These are phyloP conservation scores for Oxytropis ochrocephala DNA, from an alignment of 306 rosid species.

Conservation along the genomic window DNA sequence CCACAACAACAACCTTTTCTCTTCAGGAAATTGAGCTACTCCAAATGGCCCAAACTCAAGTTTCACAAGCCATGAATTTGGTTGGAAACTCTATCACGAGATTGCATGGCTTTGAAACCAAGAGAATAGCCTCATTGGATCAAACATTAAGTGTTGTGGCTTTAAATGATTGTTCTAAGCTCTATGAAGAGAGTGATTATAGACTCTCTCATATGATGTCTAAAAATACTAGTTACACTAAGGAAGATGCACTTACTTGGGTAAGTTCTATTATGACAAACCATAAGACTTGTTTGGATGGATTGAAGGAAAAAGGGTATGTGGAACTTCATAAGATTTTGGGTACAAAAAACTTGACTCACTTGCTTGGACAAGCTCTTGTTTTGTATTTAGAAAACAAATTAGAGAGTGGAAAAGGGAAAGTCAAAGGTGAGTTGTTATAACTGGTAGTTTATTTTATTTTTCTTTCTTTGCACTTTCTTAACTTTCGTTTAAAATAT, in stretches of 20 bases:
- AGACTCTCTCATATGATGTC: conserved; percentile 30
- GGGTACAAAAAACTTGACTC: conserved; percentile 38
- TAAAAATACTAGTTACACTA: background rate
- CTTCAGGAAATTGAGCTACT: conserved; percentile 29
- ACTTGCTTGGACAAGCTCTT: conserved; percentile 40
- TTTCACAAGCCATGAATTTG: conserved; percentile 31
- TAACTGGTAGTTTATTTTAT: background rate
- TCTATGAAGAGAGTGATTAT: conserved; percentile 51
- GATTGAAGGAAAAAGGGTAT: conserved; percentile 39
- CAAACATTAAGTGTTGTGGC: conserved; percentile 11
- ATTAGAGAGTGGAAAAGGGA: background rate
- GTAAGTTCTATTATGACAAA: conserved; percentile 46
- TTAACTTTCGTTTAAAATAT: background rate
- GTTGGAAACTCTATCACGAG: conserved; percentile 15
- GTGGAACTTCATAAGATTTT: background rate
- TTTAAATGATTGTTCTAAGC: conserved; percentile 46
- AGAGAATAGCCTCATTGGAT: background rate
- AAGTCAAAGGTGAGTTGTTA: conserved; percentile 14
- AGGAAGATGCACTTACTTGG: conserved; percentile 46
- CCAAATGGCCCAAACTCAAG: conserved; percentile 26
- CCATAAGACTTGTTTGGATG: conserved; percentile 50
- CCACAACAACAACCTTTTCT: conserved; percentile 21
- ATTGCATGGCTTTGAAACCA: background rate
- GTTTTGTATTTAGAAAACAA: conserved; percentile 20
- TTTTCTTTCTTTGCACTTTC: background rate